Evolutionary conservation across 352 stramenopile species (phyloP).

Genomic region (Phytopythium litorale): DNA sequence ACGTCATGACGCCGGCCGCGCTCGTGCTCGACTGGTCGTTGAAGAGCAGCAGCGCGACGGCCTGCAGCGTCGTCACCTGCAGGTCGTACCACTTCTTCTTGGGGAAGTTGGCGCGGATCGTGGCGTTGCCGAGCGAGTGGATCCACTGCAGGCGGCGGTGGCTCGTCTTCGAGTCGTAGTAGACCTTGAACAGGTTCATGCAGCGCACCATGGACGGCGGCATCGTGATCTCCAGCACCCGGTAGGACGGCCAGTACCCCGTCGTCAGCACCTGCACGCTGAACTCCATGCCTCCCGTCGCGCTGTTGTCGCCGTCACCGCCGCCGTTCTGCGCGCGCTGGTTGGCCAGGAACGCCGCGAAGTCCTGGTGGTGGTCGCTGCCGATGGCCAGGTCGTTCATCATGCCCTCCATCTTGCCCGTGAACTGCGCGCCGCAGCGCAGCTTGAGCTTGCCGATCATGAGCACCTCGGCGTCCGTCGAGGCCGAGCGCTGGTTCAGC

Average conservation of each 20-base stretch:
- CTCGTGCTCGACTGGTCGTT: slow-evolving; percentile 56
- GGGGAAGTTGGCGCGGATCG: slow-evolving; percentile 77
- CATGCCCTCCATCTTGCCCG: slow-evolving; percentile 99
- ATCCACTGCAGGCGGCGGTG: slow-evolving; percentile 97
- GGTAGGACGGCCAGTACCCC: slow-evolving; percentile 98
- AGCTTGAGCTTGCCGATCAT: slow-evolving; percentile 99
- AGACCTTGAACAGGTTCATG: slow-evolving; percentile 96
- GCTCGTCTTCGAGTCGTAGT: slow-evolving; percentile 91
- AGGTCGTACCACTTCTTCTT: slow-evolving; percentile 96
- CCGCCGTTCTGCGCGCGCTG: slow-evolving; percentile 52
- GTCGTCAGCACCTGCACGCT: slow-evolving; percentile 98
- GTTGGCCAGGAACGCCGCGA: slow-evolving; percentile 91
- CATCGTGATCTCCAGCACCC: slow-evolving; percentile 94
- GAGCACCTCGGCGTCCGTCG: slow-evolving; percentile 96
- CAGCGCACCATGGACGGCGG: slow-evolving; percentile 92
- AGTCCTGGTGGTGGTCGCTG: slow-evolving; percentile 96
- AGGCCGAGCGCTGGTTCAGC: slow-evolving; percentile 97
- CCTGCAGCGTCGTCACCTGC: slow-evolving; percentile 97
- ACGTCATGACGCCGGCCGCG: slow-evolving; percentile 76
- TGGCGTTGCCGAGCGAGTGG: slow-evolving; percentile 95
- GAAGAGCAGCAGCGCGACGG: slow-evolving; percentile 94
- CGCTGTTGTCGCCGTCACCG: slow-evolving; percentile 18
- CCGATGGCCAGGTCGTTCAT: slow-evolving; percentile 98
- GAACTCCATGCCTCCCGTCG: slow-evolving; percentile 88
- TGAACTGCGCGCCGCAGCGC: slow-evolving; percentile 98